Base-by-base conservation (phyloP, 352 stramenopile species). In the Globisporangium middletonii region DNA sequence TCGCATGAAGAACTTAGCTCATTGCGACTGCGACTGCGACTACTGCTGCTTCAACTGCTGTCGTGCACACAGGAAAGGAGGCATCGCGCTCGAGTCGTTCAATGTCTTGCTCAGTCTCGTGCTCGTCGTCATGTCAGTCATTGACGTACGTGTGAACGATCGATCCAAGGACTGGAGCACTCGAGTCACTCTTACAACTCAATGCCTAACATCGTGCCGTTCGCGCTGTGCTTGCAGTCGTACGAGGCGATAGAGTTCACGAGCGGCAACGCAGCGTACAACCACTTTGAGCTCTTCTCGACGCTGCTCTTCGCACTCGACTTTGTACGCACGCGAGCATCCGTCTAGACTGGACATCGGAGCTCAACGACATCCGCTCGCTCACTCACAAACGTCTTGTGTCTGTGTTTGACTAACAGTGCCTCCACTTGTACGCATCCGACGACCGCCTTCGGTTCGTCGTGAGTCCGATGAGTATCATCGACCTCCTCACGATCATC, bases 401-500 rank as follows among this genome's bases (percentile, higher is more conserved):
- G 18, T 38, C 11, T 19, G 18, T 19, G 42, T 51, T 4, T 35
- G 13, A 23, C 4, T 12, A 1, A 5, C 16, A 84, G 75, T 42
- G 16, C 13, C 35, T 85, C 23, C 69, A 84, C 48, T 12, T 74
- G 35, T 82, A 71, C 42, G 68, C 73, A 9, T 63, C 72, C 12
- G 69, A 71, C 9, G 59, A 88, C 48, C 60, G 67, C 0, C 33
- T 71, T 1, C 64, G 68, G 30, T 83, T 79, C 46, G 51, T 83
- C 30, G n/a, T 80, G 50, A 79, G 64, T 16, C 72, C 77, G 33
- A 77, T 83, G 49, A 62, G 64, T 0, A 73, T 88, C 42, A 75
- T 86, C 54, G 77, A 88, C 62, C 51, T 84, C 28, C 57, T 83
- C 53, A 88, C 77, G 15, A 86, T 86, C 57, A 35, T 75, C 3